Evolutionary conservation across 2,329 filamentous ascomycete genomes (phyloP), one percentile per base, ranked within the genome.

Genomic region (Dothiorella sarmentorum): DNA sequence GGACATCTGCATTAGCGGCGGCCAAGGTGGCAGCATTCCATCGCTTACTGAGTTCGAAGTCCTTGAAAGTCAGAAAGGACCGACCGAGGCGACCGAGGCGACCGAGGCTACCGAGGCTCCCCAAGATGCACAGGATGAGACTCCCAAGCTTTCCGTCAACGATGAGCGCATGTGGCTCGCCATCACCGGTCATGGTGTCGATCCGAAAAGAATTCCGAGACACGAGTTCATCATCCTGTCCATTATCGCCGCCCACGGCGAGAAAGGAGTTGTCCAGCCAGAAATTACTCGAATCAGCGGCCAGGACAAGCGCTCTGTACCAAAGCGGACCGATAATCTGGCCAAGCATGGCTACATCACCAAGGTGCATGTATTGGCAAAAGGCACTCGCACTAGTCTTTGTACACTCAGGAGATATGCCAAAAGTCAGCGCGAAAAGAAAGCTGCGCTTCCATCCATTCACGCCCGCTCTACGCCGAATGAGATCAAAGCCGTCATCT

Each of bases 281-380:
- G 78, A 83, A 2, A 69, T 87, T 35, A 76, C 78, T 38, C 73
- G 70, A 55, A 64, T 81, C 20, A 84, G 82, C 62, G 81, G 81
- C 5, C 85, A 87, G 69, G 84, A 87, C 67, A 87, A 86, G 66
- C 78, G 84, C 44, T 87, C 85, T 1, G 80, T 87, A 2, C 85
- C 85, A 1, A 77, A 81, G 61, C 76, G 85, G 37, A 87, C 85
- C 3, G 81, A 85, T 61, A 69, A 74, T 3, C 73, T 87, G 37
- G 75, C 77, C 5, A 69, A 74, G 33, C 85, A 82, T 63, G 84
- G 84, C 0, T 86, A 87, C 66, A 86, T 87, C 56, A 75, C 79
- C 38, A 87, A 87, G 65, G 74, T 75, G 55, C 67, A 71, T 7
- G 75, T 82, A 17, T 73, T 80, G 27, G 72, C 65, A 20, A 76